phyloP scores from a whole-genome alignment of 352 stramenopile species.

The Phytopythium aichiense region DNA sequence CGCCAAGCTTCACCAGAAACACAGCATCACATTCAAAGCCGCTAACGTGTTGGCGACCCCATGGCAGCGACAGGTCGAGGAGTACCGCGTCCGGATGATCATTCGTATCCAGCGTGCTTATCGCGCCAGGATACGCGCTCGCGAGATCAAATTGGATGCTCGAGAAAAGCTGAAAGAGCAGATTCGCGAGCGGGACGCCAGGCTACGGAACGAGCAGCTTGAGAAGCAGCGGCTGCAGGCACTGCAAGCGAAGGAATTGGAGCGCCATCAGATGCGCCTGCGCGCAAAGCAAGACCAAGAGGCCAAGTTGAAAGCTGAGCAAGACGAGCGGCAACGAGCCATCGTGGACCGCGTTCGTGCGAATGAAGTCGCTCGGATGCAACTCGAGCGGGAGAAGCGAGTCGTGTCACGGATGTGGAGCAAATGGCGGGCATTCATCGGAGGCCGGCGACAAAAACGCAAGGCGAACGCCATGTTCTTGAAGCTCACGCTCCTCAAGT shows the following conservation, averaged over 20 bases:
- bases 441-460: conserved; percentile 26
- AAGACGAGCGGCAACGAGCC: conserved; percentile 41
- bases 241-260: conserved; percentile 45
- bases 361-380: conserved; percentile 42
- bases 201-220: conserved; percentile 43
- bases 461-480: conserved; percentile 58
- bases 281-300: conserved; percentile 47
- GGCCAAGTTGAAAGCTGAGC: conserved; percentile 24
- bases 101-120: conserved; percentile 74
- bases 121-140: conserved; percentile 32
- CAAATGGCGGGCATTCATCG: conserved; percentile 34
- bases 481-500: conserved; percentile 57
- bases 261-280: conserved; percentile 57
- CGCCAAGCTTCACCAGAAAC: conserved; percentile 41
- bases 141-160: conserved; percentile 41
- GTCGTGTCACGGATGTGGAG: conserved; percentile 18
- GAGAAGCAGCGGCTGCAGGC: conserved; percentile 56
- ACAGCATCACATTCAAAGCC: conserved; percentile 57
- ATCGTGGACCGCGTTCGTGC: conserved; percentile 43
- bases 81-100: conserved; percentile 57
- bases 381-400: conserved; percentile 19
- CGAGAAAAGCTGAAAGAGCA: conserved; percentile 43
- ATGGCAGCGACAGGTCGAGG: conserved; percentile 74
- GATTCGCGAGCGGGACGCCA: conserved; percentile 45
- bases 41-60: conserved; percentile 42